Percentiles rank a stretch among this genome's conserved stretches.
Evolutionary conservation across 1,139 yeast species (phyloP).

Genomic region (Blastobotrys malaysiensis): DNA sequence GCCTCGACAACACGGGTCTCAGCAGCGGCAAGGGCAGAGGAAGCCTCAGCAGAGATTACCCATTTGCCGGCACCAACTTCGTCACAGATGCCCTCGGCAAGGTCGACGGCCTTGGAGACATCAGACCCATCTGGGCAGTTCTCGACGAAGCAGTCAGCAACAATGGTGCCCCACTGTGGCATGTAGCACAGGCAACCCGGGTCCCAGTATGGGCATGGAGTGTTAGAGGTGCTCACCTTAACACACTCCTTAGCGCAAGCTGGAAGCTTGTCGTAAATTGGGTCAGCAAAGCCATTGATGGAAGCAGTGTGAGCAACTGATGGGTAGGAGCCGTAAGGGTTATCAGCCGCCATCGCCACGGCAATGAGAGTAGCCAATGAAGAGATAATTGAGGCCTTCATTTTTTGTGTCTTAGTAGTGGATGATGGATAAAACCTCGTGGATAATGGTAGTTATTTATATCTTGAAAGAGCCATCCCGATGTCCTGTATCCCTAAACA

Average conservation of each 20-base stretch:
- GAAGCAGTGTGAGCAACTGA: slow-evolving; percentile 46
- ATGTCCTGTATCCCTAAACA: background rate
- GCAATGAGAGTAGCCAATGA: slow-evolving; percentile 3
- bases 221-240: slow-evolving; percentile 11
- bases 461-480: background rate
- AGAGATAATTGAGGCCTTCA: background rate
- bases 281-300: slow-evolving; percentile 51
- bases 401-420: background rate
- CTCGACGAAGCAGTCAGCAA: slow-evolving; percentile 43
- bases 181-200: slow-evolving; percentile 50
- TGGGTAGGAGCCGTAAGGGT: slow-evolving; percentile 42
- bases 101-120: slow-evolving; percentile 38
- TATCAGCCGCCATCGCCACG: slow-evolving; percentile 17
- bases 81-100: slow-evolving; percentile 42
- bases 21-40: slow-evolving; percentile 34
- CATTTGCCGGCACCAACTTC: slow-evolving; percentile 44
- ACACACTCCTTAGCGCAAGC: slow-evolving; percentile 38
- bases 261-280: slow-evolving; percentile 40
- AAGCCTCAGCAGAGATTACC: slow-evolving; percentile 43
- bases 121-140: slow-evolving; percentile 38
- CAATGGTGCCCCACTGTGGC: slow-evolving; percentile 44
- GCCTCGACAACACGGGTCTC: slow-evolving; percentile 27
- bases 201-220: slow-evolving; percentile 48
- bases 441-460: background rate
- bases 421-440: background rate